Evolutionary conservation across 129 eudicot species (phyloP), one percentile per base, ranked within the genome.

Genomic region (Flaveria brownii): DNA sequence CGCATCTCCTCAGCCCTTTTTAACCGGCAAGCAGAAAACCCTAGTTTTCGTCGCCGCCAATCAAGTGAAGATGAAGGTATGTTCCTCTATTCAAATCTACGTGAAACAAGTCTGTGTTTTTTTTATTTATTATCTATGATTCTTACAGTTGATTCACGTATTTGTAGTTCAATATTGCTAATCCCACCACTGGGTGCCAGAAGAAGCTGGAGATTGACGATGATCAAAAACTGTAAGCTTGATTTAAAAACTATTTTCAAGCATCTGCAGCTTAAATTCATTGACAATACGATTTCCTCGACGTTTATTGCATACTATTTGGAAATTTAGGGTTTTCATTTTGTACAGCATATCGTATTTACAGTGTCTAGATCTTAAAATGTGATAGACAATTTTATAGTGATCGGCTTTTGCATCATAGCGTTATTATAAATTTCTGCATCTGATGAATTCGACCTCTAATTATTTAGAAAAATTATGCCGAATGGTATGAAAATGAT

Each of bases 201-300:
- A 86, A 86, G 82, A 86, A 86, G 85, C 82, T 86, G 49, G 89
- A 86, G 63, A 86, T 86, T 47, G 89, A 86, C 46, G 86, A 86
- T 76, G 89, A 86, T 60, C 87, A 67, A 61, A 86, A 86, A 26
- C 85, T 86, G 90, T 86, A 57, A 77, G 87, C 5, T 51, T 9
- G 6, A 63, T 49, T 63, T 4, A 30, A 2, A 2, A 12, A 4
- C 2, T 18, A 9, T 6, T 22, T 57, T 73, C 25, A 73, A 14
- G 25, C 55, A 41, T 73, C 12, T 42, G 15, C 23, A 3, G 22
- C 9, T 49, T 50, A 15, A 70, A 7, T 47, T 15, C 30, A 28
- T 16, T n/a, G 70, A 36, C 3, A 6, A 36, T 36, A 2, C 14
- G 9, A 36, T 62, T 62, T 30, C 36, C 6, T 4, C 59, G 2